Evolutionary conservation across 2,329 filamentous ascomycete species (phyloP).

Genomic region (Botryotinia narcissicola): DNA sequence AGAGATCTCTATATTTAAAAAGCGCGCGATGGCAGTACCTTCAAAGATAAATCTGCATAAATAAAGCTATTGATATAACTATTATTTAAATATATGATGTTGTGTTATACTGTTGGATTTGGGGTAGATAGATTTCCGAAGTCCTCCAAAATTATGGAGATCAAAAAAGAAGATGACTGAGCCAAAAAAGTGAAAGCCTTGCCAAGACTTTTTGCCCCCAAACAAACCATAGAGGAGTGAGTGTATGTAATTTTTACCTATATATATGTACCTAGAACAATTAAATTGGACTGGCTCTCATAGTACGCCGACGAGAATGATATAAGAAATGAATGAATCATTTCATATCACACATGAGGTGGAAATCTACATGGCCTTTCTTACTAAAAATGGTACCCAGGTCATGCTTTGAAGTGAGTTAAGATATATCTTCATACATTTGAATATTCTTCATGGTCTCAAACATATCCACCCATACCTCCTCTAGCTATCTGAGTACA

Average conservation of each 20-base stretch:
- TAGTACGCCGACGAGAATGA: not conserved
- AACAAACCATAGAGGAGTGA: not conserved
- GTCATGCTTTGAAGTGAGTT: not conserved
- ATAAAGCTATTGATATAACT: not conserved
- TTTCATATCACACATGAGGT: not conserved
- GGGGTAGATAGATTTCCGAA: not conserved
- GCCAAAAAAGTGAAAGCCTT: slow-evolving; percentile 16
- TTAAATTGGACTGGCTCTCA: not conserved
- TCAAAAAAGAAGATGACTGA: slow-evolving; percentile 20
- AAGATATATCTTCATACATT: not conserved
- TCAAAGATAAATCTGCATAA: not conserved
- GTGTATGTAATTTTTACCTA: not conserved
- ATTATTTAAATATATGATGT: not conserved
- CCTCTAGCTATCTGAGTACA: not conserved
- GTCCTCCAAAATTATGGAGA: slow-evolving; percentile 25
- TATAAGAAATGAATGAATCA: not conserved
- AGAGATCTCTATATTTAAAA: not conserved
- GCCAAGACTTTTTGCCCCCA: not conserved
- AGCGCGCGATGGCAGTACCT: not conserved
- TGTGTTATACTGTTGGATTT: not conserved
- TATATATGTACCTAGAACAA: not conserved
- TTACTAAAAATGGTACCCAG: not conserved
- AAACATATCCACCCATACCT: not conserved
- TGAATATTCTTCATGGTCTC: not conserved
- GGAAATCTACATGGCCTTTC: not conserved